Base-by-base conservation (phyloP, 208 protist species). In the Strigomonas oncopelti region DNA sequence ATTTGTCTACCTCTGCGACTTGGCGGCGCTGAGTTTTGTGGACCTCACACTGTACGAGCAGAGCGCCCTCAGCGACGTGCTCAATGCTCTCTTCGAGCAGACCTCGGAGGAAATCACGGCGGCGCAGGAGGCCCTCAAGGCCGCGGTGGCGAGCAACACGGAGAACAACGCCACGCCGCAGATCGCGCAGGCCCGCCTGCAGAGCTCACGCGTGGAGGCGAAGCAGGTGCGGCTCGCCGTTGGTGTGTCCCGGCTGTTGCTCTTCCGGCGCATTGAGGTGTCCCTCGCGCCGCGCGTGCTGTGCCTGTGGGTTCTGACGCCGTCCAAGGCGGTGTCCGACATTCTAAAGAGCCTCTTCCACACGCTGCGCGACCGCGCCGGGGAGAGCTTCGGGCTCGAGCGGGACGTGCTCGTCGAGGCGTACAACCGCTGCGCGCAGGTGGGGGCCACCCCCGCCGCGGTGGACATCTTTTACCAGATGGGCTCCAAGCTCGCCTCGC, bases 261-360 rank as follows among this genome's bases (percentile, higher is more conserved):
- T 89, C 18, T 76, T 96, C 22, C 72, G 81, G n/a, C 74, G 80
- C 18, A 25, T 96, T 13, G 71, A 57, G 51, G 74, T 29, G 24
- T 51, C 71, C 20, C 52, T 85, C 27, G 86, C 86, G 8, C 78
- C 86, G 5, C 69, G 65, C 11, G 67, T 93, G 42, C 72, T 96
- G 27, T 62, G 83, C 28, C 68, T 81, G 59, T 96, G 91, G 88
- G 81, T 75, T 38, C 67, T 82, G 48, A 80, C 81, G 25, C 73
- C 85, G 20, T 83, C 83, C 38, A 92, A 90, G 74, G 28, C 84
- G 25, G 80, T 93, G 31, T 71, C 91, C 0, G 86, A 90, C 69
- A 71, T 88, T 24, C 90, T 93, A 69, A 89, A 93, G 61, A 77
- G 48, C 34, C 74, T 93, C 38, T 96, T 96, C 70, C 82, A 91